These are phyloP conservation scores for Meyerozyma carpophila DNA, from an alignment of 1,139 yeast species.

Conservation along the genomic window DNA sequence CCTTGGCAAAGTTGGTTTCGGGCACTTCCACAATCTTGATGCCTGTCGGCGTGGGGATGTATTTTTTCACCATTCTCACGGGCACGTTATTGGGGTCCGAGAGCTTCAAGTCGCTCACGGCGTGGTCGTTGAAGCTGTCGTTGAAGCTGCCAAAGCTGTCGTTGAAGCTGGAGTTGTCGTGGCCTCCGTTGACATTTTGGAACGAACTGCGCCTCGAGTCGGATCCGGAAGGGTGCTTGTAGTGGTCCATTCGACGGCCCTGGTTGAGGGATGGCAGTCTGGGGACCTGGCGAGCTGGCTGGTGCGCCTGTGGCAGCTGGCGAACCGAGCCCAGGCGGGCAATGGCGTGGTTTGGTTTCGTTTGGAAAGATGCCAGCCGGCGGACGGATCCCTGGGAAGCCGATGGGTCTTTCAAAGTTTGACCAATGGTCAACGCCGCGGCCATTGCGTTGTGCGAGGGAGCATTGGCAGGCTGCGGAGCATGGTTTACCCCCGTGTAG, in stretches of 20 bases:
- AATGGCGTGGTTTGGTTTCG: neutral
- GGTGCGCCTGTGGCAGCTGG: neutral
- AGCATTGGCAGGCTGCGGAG: constrained; percentile 26
- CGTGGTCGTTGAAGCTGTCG: constrained; percentile 8
- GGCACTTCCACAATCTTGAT: constrained; percentile 46
- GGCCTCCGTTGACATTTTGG: constrained; percentile 1
- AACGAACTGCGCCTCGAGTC: neutral
- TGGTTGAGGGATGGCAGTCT: neutral
- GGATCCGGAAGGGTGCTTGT: neutral
- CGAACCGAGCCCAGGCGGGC: neutral
- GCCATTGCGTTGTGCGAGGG: constrained; percentile 41
- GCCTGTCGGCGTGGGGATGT: constrained; percentile 45
- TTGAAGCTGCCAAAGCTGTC: constrained; percentile 7
- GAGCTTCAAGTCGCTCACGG: constrained; percentile 1
- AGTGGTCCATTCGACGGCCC: neutral
- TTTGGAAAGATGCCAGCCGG: constrained; percentile 1
- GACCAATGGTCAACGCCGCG: constrained; percentile 43
- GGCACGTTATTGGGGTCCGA: neutral
- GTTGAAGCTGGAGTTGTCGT: constrained; percentile 2
- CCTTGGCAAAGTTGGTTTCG: constrained; percentile 30
- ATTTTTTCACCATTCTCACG: constrained; percentile 41
- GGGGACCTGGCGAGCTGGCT: neutral
- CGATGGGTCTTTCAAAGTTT: constrained; percentile 15
- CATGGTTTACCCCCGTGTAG: constrained; percentile 43
- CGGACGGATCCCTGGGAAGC: neutral